Evolutionary conservation across 139 green algal species (phyloP), one percentile per base, ranked within the genome.

Genomic region (Astrephomene gubernaculifera): DNA sequence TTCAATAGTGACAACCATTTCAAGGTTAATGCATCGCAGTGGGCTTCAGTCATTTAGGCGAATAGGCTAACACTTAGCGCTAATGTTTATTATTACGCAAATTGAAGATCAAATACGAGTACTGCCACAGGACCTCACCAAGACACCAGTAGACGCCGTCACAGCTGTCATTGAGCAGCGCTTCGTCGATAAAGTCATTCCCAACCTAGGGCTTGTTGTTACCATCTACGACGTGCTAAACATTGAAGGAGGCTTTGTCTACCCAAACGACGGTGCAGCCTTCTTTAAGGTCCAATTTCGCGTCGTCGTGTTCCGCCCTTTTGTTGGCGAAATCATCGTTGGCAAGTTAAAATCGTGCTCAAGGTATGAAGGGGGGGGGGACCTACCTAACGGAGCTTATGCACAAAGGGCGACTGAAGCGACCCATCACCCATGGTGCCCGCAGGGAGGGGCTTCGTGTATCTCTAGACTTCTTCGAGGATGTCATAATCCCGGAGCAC

Each of bases 401-500:
- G n/a, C n/a, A n/a, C n/a, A n/a, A n/a, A n/a, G n/a, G n/a, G n/a
- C n/a, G n/a, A n/a, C n/a, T n/a, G n/a, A n/a, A n/a, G n/a, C n/a
- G n/a, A n/a, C n/a, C n/a, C n/a, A n/a, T n/a, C n/a, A n/a, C n/a
- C n/a, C n/a, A n/a, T 45, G 9, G 22, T 72, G 38, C 38, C 1
- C 61, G 31, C 85, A 96, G 93, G 74, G 70, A 89, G 12, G 96
- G 96, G 0, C 57, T 98, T 22, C 71, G 90, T 19, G 81, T 98
- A 7, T 93, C 84, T n/a, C 61, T 99, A 5, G 96, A 94, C 24
- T 99, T 99, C 89, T 99, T 99, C 54, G 86, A 95, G 7, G 96
- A 99, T 81, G 83, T 99, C 0, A n/a, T 94, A 27, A 92, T 99
- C 21, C 95, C 95, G 2, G 90, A 94, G 44, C 87, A 97, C 31